A percentile compares a stretch with the other conserved stretches of the same genome.
These are phyloP conservation scores for Hypoxylon sp. DNA, from an alignment of 2,329 filamentous ascomycete genomes.

Conservation along the genomic window DNA sequence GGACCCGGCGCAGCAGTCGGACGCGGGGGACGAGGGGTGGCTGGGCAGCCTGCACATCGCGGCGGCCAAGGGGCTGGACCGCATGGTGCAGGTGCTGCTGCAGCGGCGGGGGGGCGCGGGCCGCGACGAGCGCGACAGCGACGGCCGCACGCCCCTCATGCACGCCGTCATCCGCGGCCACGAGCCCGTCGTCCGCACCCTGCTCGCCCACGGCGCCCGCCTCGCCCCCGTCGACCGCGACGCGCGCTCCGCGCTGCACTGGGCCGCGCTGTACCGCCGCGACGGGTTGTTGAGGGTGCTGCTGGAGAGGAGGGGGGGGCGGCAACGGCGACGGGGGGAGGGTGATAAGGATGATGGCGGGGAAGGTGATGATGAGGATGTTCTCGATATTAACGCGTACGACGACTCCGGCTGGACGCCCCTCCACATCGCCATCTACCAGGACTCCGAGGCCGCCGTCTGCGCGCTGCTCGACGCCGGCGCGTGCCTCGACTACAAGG, in stretches of 20 bases:
- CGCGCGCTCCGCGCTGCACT: constrained; percentile 29
- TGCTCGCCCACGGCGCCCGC: constrained; percentile 28
- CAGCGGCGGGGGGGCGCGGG: constrained; percentile 28
- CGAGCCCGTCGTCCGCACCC: constrained; percentile 20
- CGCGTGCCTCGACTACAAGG: constrained; percentile 13
- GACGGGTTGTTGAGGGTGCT: constrained; percentile 25
- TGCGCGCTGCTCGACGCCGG: constrained; percentile 25
- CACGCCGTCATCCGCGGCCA: constrained; percentile 29
- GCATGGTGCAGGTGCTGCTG: constrained; percentile 25
- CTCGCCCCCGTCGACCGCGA: constrained; percentile 14
- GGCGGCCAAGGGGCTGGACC: constrained; percentile 23
- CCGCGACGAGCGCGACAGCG: constrained; percentile 34
- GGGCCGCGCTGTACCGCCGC: constrained; percentile 28
- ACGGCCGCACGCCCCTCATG: constrained; percentile 35
- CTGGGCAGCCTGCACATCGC: constrained; percentile 33
- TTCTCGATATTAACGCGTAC: constrained; percentile 30
- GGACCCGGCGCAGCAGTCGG: not conserved
- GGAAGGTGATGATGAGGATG: not conserved
- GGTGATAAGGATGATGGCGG: too few relatives aligned
- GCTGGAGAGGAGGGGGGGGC: constrained; percentile 7
- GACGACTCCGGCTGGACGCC: constrained; percentile 33
- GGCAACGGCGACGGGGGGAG: not conserved
- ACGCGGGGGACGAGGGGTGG: constrained; percentile 22
- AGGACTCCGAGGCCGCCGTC: constrained; percentile 30
- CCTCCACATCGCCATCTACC: constrained; percentile 31